These are phyloP conservation scores for Sarocladiaceae sp. DNA, from an alignment of 2,329 filamentous ascomycete species.

Conservation along the genomic window DNA sequence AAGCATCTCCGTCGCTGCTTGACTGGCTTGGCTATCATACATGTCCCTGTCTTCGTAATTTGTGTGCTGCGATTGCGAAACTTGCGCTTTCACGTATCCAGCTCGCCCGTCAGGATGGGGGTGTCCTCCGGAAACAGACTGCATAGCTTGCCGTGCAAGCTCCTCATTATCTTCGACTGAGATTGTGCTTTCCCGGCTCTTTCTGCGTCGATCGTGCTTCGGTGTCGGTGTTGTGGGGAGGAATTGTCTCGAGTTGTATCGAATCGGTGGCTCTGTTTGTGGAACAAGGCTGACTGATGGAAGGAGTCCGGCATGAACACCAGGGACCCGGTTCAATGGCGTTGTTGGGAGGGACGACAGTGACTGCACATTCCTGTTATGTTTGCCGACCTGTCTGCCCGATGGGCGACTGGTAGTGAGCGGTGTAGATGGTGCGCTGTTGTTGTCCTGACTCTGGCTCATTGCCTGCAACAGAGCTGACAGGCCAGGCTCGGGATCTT, in stretches of 20 bases:
- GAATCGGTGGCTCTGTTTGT: conserved; percentile 52
- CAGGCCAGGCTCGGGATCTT: conserved; percentile 59
- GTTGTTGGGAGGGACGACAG: conserved; percentile 81
- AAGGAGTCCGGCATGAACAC: conserved; percentile 48
- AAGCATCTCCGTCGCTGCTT: conserved; percentile 71
- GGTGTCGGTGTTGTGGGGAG: conserved; percentile 39
- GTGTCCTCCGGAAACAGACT: conserved; percentile 46
- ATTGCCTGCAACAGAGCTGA: conserved; percentile 78
- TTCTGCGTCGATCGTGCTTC: conserved; percentile 45
- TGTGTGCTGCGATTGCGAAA: conserved; percentile 12
- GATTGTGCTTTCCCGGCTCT: conserved; percentile 82
- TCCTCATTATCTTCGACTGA: conserved; percentile 65
- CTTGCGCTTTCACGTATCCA: conserved; percentile 25
- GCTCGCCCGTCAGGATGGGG: conserved; percentile 20
- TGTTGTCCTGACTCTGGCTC: conserved; percentile 66
- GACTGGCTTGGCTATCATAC: conserved; percentile 71
- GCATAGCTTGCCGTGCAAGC: conserved; percentile 49
- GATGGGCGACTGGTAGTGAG: conserved; percentile 39
- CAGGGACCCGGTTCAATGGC: conserved; percentile 46
- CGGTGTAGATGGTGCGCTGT: conserved; percentile 69
- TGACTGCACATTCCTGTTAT: conserved; percentile 74
- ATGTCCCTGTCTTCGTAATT: conserved; percentile 44
- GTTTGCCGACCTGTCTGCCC: conserved; percentile 51
- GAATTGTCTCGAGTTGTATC: conserved; percentile 35
- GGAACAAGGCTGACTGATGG: conserved; percentile 61